Evolutionary conservation across 108 stramenopile species (phyloP), one percentile per base, ranked within the genome.

Genomic region (Cyclostephanos invisitatus): DNA sequence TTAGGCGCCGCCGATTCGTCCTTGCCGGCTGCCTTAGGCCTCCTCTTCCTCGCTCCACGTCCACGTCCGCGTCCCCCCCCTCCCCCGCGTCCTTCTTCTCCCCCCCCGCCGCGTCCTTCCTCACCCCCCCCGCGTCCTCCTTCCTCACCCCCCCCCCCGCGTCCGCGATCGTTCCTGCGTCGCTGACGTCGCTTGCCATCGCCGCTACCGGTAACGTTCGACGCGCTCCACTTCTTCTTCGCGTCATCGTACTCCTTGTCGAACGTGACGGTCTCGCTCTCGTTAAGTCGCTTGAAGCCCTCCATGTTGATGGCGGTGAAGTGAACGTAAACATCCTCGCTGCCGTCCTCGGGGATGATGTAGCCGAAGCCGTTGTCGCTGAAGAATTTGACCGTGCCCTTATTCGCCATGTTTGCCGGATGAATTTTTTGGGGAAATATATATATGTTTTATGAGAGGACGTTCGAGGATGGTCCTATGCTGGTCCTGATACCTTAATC

Each of bases 261-360:
- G 65, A 67, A 67, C 4, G 48, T 51, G 35, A 67, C 65, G 17
- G 65, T 36, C 50, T 67, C 36, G 81, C 84, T 58, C 62, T 85
- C 89, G 15, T 82, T 86, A 10, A 90, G 72, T 35, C 84, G 83
- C 53, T 87, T 84, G 80, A 91, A 89, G 56, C 87, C 90, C 29
- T 85, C 80, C 21, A 80, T 62, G 68, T 91, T 84, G 61, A 91
- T 83, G 22, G 70, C 71, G n/a, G 87, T 75, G 47, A 87, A 86
- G 74, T 91, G 91, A 21, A 91, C 88, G 74, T 89, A 91, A 36
- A 91, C 63, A 70, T 91, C 91, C 27, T 84, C 80, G 11, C 64
- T 53, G 24, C 85, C 87, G 60, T 89, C 87, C 47, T 85, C 81
- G 12, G 88, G 91, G 7, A 75, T 54, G 62, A 91, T 83, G 71